Conservation (phyloP, 176 grass and related monocot species). For the Tillandsia fasciculata region DNA sequence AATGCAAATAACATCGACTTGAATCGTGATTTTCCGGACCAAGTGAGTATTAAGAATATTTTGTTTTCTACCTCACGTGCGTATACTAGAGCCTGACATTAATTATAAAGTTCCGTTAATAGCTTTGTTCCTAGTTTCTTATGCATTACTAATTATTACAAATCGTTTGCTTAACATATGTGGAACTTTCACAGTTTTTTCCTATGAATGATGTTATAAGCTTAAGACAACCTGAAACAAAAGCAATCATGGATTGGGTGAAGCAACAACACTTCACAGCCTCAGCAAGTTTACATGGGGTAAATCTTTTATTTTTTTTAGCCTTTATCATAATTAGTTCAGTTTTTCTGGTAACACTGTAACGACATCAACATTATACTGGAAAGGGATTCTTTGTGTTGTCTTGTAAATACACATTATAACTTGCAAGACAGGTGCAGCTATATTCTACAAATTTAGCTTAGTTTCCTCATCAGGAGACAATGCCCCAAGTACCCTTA, state of each 20-base stretch:
- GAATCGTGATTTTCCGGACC: slow-evolving; percentile 93
- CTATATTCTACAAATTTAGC: slow-evolving; percentile 1
- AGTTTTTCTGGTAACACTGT: too few species aligned
- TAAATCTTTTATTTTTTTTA: slow-evolving; percentile 28
- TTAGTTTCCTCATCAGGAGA: neutral
- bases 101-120: too few species aligned
- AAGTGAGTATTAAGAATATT: slow-evolving; percentile 31
- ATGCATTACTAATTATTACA: neutral
- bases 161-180: slow-evolving; percentile 13
- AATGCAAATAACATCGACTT: slow-evolving; percentile 94
- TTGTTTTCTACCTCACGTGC: neutral
- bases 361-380: too few species aligned
- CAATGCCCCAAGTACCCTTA: too few species aligned
- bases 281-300: slow-evolving; percentile 95
- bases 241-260: slow-evolving; percentile 85
- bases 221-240: slow-evolving; percentile 85
- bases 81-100: too few species aligned
- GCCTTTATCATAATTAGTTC: neutral
- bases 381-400: too few species aligned
- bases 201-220: slow-evolving; percentile 51
- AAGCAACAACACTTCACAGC: slow-evolving; percentile 68
- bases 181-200: slow-evolving; percentile 53
- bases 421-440: neutral
- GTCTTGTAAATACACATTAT: too few species aligned
- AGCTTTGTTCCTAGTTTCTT: neutral